Base-by-base conservation (phyloP, 176 grass and related monocot species). In the Poa annua region DNA sequence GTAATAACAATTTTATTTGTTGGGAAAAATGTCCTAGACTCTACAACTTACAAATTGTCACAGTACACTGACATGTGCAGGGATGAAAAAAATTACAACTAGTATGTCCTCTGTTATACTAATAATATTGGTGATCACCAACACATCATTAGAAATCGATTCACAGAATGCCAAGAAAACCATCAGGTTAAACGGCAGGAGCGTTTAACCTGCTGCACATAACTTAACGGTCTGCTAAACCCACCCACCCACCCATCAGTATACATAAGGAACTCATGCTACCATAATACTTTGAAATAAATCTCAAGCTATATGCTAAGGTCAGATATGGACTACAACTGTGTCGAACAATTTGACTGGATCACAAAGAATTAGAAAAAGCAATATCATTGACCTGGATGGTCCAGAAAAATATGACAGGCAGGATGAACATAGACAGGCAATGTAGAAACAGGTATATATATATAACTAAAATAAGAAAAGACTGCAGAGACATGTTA, bases 281-380 rank as follows among this genome's bases (percentile, higher is more conserved):
- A 67, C 11, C 36, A 67, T 53, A 65, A 84, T 65, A 87, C 42
- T 26, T 62, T 63, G 14, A 71, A 82, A 44, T 33, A 59, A 57
- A 77, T 60, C 20, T 24, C 22, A 60, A 59, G 12, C 70, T 8
- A 59, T 16, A 85, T 79, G 4, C 5, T 72, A 62, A 72, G 39
- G 38, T 66, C 35, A 79, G 13, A 14, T 79, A 65, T n/a, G 44
- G 10, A 53, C 20, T 34, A 84, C 20, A 36, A 59, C 17, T 29
- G 26, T 88, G 54, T 34, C 1, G 71, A 78, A 82, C 16, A 69
- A 77, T 49, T 21, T 60, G 38, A 13, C 35, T 34, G 13, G n/a
- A 71, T 81, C 50, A 45, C 5, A 10, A n/a, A 82, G 16, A 59
- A 72, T 17, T 25, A 82, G 19, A 57, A 72, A 72, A 59, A 13